Base-by-base conservation (phyloP, 176 grass and related monocot species). In the Otatea glauca region DNA sequence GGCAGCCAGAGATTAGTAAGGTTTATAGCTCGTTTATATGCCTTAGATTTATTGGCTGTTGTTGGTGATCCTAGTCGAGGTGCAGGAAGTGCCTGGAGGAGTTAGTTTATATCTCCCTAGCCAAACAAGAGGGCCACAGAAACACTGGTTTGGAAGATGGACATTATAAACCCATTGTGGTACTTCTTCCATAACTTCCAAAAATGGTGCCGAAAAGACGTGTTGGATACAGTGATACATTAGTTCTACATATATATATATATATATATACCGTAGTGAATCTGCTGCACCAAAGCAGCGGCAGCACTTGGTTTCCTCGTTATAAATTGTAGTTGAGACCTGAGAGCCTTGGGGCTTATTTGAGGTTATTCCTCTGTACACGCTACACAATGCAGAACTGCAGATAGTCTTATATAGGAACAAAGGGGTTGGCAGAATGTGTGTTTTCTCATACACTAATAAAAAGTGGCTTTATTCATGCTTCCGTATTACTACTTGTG, bases 1-100 rank as follows among this genome's bases (percentile, higher is more conserved):
- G 88, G 71, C 90, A 32, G 87, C 95, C 56, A 77, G 83, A 37
- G 95, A 97, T 93, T 94, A 93, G 84, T 56, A 72, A 48, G 21
- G 21, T 55, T 64, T 48, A 16, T 34, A 77, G 27, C 66, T 73
- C 42, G 18, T 45, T 63, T 29, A 15, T 23, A 64, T 27, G 68
- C 74, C 47, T 45, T 84, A 20, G 15, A 37, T 65, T 65, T 62
- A 39, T 54, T 6, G 37, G 9, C 58, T 10, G 47, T 50, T 47
- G 2, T 18, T 54, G 41, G 65, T 73, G 51, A 74, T 75, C 16
- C 48, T 80, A 54, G 61, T 89, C 58, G 15, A 61, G 68, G 61
- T 74, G 11, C 48, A 29, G 55, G 17, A 75, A 49, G 42, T 54
- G 24, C 34, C 32, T 55, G 63, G 64, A 66, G 45, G 65, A 77